Evolutionary conservation across 1,284 basidiomycete genomes (phyloP).

Genomic region (Trichosporon faecale): DNA sequence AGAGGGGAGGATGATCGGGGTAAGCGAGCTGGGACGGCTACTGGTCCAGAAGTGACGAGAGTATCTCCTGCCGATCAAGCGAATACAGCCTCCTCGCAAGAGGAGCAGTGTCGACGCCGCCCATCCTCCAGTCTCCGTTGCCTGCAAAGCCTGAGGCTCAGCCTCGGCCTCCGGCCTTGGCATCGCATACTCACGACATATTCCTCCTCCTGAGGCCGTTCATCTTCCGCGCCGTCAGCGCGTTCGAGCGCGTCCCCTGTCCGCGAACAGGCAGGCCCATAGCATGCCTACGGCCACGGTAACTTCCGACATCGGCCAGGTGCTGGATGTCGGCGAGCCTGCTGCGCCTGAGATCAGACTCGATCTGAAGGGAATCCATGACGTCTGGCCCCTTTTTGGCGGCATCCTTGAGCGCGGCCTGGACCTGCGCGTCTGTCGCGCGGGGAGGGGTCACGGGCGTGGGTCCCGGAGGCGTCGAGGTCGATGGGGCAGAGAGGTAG

Average conservation of each 20-base stretch:
- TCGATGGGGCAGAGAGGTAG: constrained; percentile 57
- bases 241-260: constrained; percentile 58
- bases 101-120: no score
- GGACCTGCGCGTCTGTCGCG: constrained; percentile 1
- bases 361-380: constrained; percentile 55
- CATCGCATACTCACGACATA: constrained; percentile 14
- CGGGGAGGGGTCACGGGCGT: constrained; percentile 34
- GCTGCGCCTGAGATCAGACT: constrained; percentile 56
- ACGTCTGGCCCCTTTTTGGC: constrained; percentile 36
- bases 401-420: not conserved
- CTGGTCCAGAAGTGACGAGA: no score
- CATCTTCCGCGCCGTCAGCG: constrained; percentile 55
- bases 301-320: constrained; percentile 56
- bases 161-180: not conserved
- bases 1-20: no score
- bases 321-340: constrained; percentile 57
- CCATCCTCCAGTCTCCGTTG: no score
- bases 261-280: constrained; percentile 57
- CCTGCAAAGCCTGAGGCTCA: no score
- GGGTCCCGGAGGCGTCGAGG: constrained; percentile 34
- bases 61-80: no score
- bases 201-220: constrained; percentile 45
- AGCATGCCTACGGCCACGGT: constrained; percentile 56
- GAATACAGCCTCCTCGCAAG: no score
- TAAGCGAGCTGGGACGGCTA: no score